Conservation (phyloP, 495 filamentous ascomycete genomes). For the Podospora fimiseda region DNA sequence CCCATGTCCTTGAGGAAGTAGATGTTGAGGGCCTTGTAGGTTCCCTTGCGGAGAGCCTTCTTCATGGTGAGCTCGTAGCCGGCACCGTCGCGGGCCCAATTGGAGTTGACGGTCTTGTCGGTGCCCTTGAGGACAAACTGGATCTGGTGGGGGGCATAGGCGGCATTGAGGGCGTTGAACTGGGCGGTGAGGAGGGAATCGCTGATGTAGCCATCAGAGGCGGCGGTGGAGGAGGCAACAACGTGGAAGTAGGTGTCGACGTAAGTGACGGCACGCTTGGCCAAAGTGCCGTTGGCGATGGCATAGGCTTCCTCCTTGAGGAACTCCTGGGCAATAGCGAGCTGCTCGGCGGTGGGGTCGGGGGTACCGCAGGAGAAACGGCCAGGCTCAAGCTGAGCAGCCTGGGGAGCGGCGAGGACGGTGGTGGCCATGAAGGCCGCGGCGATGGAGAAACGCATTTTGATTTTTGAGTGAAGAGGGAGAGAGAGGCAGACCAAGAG, state of each 20-base stretch:
- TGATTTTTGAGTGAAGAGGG: constrained; percentile 6
- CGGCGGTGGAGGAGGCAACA: constrained; percentile 38
- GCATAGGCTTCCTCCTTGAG: constrained; percentile 20
- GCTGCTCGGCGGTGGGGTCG: constrained; percentile 34
- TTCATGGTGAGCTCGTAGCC: constrained; percentile 51
- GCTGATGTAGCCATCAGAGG: constrained; percentile 47
- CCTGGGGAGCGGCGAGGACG: constrained; percentile 22
- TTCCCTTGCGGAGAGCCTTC: constrained; percentile 50
- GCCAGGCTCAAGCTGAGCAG: background rate
- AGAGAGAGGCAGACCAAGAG: constrained; percentile 4
- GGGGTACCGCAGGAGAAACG: constrained; percentile 34
- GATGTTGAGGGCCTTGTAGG: constrained; percentile 55
- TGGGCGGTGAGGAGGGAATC: constrained; percentile 35
- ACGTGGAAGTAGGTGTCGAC: constrained; percentile 61
- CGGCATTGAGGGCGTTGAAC: constrained; percentile 42
- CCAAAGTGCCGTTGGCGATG: constrained; percentile 17
- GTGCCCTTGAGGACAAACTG: constrained; percentile 46
- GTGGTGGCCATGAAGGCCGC: constrained; percentile 24
- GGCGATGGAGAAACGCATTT: constrained; percentile 35
- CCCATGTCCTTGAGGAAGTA: constrained; percentile 54
- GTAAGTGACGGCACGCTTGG: constrained; percentile 25
- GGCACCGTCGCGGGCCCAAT: constrained; percentile 45
- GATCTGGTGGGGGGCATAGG: constrained; percentile 47
- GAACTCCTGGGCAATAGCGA: constrained; percentile 24
- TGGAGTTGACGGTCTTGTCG: constrained; percentile 51